These are phyloP conservation scores for Nemophila menziesii DNA, from an alignment of 257 asterid species.

Conservation along the genomic window DNA sequence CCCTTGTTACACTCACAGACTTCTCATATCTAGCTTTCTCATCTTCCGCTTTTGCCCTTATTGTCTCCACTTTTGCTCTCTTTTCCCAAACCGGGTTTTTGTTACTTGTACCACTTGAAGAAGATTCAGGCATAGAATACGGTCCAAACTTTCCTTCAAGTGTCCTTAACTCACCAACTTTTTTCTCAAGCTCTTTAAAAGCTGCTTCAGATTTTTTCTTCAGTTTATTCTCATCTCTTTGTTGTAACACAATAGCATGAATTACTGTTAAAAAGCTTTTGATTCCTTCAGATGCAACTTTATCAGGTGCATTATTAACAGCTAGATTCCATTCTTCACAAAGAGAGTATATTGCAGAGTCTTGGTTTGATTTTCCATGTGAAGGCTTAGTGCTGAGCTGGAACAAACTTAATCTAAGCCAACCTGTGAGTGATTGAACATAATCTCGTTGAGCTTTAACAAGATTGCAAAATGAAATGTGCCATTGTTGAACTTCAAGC, in stretches of 20 bases:
- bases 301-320: constrained; percentile 74
- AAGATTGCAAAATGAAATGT: constrained; percentile 71
- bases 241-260: constrained; percentile 78
- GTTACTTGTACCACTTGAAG: constrained; percentile 21
- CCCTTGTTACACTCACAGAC: constrained; percentile 56
- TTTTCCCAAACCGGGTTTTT: constrained; percentile 58
- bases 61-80: constrained; percentile 49
- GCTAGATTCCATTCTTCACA: constrained; percentile 97
- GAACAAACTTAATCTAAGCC: constrained; percentile 93
- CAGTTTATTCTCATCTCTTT: constrained; percentile 72
- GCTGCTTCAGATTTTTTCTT: constrained; percentile 59
- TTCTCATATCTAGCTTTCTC: constrained; percentile 88
- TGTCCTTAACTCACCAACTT: constrained; percentile 49
- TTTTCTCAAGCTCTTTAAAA: constrained; percentile 80
- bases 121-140: constrained; percentile 25
- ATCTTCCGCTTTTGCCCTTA: constrained; percentile 61
- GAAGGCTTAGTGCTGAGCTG: constrained; percentile 54
- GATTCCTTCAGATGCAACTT: constrained; percentile 89
- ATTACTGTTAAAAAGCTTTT: constrained; percentile 63
- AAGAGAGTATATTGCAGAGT: constrained; percentile 59
- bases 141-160: constrained; percentile 63
- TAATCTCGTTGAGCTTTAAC: constrained; percentile 79
- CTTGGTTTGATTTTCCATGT: constrained; percentile 46
- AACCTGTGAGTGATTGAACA: constrained; percentile 69
- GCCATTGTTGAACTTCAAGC: constrained; percentile 97